These are phyloP conservation scores for Sonneratia caseolaris DNA, from an alignment of 345 rosid genomes.

Conservation along the genomic window DNA sequence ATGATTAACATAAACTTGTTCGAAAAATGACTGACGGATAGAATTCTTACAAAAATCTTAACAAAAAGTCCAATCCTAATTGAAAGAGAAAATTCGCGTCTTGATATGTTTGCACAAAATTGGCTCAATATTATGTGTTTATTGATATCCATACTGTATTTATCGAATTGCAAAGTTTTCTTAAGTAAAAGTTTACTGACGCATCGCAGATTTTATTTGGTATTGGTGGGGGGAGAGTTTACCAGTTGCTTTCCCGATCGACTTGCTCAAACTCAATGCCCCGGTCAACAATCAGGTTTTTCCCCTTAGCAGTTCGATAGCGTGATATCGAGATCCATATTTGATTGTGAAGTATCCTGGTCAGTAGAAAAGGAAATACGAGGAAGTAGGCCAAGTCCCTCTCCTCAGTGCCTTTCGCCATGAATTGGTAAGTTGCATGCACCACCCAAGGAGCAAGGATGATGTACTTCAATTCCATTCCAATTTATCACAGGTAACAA, in stretches of 20 bases:
- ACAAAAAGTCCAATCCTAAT: too few species aligned
- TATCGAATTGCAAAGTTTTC: too few species aligned
- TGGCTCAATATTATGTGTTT: too few species aligned
- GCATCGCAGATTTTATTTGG: too few species aligned
- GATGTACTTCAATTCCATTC: slow-evolving; percentile 19
- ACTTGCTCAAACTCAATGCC: slow-evolving; percentile 57
- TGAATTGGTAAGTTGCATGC: slow-evolving; percentile 27
- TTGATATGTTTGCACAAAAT: too few species aligned
- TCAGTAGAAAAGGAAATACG: slow-evolving; percentile 18
- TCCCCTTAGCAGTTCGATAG: slow-evolving; percentile 37
- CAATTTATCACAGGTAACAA: neutral
- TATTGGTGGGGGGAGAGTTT: neutral
- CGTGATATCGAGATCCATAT: slow-evolving; percentile 45
- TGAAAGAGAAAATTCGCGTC: too few species aligned
- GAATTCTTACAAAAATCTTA: too few species aligned
- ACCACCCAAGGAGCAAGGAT: slow-evolving; percentile 42
- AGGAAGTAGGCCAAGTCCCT: slow-evolving; percentile 26
- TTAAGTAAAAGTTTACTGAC: too few species aligned
- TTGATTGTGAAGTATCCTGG: slow-evolving; percentile 41
- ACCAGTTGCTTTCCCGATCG: slow-evolving; percentile 56
- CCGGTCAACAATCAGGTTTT: slow-evolving; percentile 35
- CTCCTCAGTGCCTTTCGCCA: slow-evolving; percentile 11
- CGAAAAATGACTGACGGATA: too few species aligned
- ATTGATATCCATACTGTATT: too few species aligned
- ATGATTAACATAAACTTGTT: too few species aligned